Conservation (phyloP, 176 grass and related monocot species). For the Calamus simplicifolius region DNA sequence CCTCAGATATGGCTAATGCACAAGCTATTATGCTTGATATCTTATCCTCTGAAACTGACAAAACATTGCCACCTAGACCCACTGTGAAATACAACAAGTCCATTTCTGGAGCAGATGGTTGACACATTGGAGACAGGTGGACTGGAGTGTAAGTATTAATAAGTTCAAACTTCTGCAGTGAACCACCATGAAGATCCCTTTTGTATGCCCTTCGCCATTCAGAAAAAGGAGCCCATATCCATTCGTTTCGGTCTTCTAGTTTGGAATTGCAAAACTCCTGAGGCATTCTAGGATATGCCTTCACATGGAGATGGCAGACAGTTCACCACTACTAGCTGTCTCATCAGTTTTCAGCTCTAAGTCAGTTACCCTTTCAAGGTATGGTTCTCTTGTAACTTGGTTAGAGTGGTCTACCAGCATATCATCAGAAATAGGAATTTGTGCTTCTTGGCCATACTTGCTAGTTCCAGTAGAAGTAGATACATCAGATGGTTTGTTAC, state of each 20-base stretch:
- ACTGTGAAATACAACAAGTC: no score
- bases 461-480: slow-evolving; percentile 17
- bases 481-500: slow-evolving; percentile 9
- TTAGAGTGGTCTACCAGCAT: slow-evolving; percentile 21
- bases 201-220: slow-evolving; percentile 57
- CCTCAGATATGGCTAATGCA: no score
- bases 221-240: slow-evolving; percentile 70
- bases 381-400: slow-evolving; percentile 18
- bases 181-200: slow-evolving; percentile 43
- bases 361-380: neutral
- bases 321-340: neutral
- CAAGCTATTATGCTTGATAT: no score
- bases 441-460: slow-evolving; percentile 25
- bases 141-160: slow-evolving; percentile 65
- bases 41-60: no score
- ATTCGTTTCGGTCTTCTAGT: slow-evolving; percentile 47
- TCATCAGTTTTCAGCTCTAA: neutral
- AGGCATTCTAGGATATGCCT: slow-evolving; percentile 18
- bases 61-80: no score
- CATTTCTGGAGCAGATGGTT: slow-evolving; percentile 26
- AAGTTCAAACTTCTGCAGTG: slow-evolving; percentile 46
- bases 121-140: slow-evolving; percentile 47
- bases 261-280: slow-evolving; percentile 19
- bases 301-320: slow-evolving; percentile 3
- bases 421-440: slow-evolving; percentile 14